Conservation (phyloP, 202 grass and related monocot species). For the Schoenoplectus tabernaemontani region DNA sequence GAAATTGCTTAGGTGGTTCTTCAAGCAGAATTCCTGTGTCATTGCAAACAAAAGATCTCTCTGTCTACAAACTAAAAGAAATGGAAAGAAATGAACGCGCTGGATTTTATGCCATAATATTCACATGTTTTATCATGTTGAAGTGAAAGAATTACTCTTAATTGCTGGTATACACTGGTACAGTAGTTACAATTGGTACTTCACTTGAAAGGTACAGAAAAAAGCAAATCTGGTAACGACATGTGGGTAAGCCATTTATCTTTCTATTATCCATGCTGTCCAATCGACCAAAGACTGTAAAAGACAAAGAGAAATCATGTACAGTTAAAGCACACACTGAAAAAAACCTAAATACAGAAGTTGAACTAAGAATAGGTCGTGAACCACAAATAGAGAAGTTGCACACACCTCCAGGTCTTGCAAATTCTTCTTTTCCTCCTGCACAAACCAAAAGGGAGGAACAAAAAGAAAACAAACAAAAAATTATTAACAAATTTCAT, state of each 20-base stretch:
- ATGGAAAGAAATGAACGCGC: background rate
- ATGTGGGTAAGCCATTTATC: background rate
- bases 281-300: background rate
- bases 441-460: background rate
- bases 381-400: no score
- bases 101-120: background rate
- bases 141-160: conserved; percentile 5
- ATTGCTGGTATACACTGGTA: background rate
- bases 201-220: background rate
- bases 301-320: background rate
- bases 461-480: background rate
- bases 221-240: background rate
- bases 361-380: background rate
- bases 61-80: conserved; percentile 43
- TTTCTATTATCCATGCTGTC: background rate
- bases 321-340: background rate
- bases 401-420: no score
- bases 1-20: conserved; percentile 49
- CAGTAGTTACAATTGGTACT: background rate
- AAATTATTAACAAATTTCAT: conserved; percentile 1
- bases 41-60: conserved; percentile 85
- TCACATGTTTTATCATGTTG: background rate
- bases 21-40: conserved; percentile 83
- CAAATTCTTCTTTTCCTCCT: no score
- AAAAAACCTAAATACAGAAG: background rate